Evolutionary conservation across 2,329 filamentous ascomycete genomes (phyloP).

Genomic region (Monosporascus sp.): DNA sequence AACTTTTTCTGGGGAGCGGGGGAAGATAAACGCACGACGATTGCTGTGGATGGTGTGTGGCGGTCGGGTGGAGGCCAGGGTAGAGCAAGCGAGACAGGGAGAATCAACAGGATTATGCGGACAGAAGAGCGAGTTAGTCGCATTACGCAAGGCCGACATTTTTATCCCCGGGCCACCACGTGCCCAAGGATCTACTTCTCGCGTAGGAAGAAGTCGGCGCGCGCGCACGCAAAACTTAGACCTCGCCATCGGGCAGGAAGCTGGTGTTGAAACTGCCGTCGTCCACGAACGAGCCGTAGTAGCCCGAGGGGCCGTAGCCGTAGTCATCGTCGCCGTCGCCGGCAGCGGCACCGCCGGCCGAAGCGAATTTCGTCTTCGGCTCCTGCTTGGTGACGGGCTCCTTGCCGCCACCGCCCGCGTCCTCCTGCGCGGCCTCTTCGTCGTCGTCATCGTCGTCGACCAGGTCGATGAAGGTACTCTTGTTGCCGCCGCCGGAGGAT

Average conservation of each 20-base stretch:
- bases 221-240: background rate
- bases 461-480: slow-evolving; percentile 5
- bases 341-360: background rate
- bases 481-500: background rate
- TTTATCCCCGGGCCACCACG: no score
- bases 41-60: no score
- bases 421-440: slow-evolving; percentile 9
- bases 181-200: no score
- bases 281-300: background rate
- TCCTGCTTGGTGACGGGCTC: slow-evolving; percentile 13
- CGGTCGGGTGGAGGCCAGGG: no score
- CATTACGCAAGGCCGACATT: no score
- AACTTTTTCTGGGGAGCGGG: no score
- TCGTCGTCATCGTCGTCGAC: slow-evolving; percentile 22
- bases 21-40: no score
- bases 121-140: no score
- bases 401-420: slow-evolving; percentile 27
- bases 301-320: background rate
- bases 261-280: background rate
- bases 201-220: no score
- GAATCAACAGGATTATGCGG: no score
- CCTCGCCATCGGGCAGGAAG: background rate
- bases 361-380: background rate
- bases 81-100: no score
- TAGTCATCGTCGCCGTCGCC: background rate